A percentile compares a stretch with the other conserved stretches of the same genome.
These are phyloP conservation scores for Barnettozyma populi DNA, from an alignment of 805 yeast genomes.

Conservation along the genomic window DNA sequence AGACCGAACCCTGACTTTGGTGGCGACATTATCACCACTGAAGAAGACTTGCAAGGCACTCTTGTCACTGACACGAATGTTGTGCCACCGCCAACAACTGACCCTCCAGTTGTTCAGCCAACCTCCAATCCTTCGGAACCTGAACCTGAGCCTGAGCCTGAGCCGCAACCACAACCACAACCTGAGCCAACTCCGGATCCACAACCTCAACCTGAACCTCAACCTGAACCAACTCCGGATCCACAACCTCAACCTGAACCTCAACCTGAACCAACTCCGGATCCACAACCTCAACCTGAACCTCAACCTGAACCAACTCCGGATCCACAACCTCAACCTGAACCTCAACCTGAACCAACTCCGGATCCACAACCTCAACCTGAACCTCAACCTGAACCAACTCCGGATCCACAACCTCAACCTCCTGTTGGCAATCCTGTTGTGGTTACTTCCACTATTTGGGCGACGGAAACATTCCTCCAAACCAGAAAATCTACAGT, in stretches of 20 bases:
- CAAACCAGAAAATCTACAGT: neutral
- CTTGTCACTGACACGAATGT: conserved; percentile 14
- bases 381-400: neutral
- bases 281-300: neutral
- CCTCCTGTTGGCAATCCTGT: neutral
- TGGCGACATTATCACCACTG: conserved; percentile 18
- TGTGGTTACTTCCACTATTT: conserved; percentile 4
- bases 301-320: neutral
- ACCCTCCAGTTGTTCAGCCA: conserved; percentile 5
- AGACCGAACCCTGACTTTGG: conserved; percentile 19
- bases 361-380: neutral
- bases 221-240: neutral
- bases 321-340: conserved; percentile 13
- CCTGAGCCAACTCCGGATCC: conserved; percentile 12
- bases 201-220: neutral
- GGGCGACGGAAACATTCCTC: conserved; percentile 2
- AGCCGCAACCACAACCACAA: conserved; percentile 16
- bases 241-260: neutral
- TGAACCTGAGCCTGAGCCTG: conserved; percentile 1
- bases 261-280: neutral
- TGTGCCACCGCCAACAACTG: conserved; percentile 9
- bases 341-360: conserved; percentile 18
- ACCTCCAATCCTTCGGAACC: neutral
- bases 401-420: no score
- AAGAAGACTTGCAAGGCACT: conserved; percentile 14